Conservation (phyloP, 257 asterid genomes). For the Galeopsis tetrahit region DNA sequence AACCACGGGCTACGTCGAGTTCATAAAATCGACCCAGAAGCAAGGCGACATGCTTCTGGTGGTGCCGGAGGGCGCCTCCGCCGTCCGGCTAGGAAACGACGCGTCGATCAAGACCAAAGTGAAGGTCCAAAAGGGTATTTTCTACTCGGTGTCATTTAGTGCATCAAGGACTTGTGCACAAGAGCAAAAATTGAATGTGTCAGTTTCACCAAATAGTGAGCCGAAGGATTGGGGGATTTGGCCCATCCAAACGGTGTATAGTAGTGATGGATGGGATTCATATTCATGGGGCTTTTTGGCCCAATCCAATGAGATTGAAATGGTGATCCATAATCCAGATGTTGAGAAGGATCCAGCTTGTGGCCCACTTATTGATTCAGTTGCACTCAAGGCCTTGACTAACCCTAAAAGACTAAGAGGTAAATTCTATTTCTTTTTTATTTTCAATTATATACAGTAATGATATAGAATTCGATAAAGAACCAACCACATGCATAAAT, state of each 20-base stretch:
- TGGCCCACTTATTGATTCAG: constrained; percentile 67
- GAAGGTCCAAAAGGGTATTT: constrained; percentile 47
- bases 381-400: constrained; percentile 65
- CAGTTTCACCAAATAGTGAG: constrained; percentile 43
- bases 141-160: constrained; percentile 66
- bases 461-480: too few species aligned
- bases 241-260: constrained; percentile 80
- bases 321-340: constrained; percentile 67
- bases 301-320: constrained; percentile 44
- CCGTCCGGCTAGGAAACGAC: constrained; percentile 79
- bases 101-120: constrained; percentile 68
- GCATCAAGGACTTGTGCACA: constrained; percentile 90
- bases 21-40: constrained; percentile 73
- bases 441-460: too few species aligned
- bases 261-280: constrained; percentile 81
- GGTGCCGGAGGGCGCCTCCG: constrained; percentile 82
- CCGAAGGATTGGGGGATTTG: constrained; percentile 59
- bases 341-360: constrained; percentile 67
- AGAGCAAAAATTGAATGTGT: constrained; percentile 58
- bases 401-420: constrained; percentile 54
- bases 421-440: neutral
- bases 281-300: constrained; percentile 79
- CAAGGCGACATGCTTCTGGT: constrained; percentile 85
- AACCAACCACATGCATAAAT: too few species aligned
- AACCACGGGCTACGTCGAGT: constrained; percentile 73